phyloP scores from a whole-genome alignment of 495 filamentous ascomycete genomes.

The Podospora anserina region DNA sequence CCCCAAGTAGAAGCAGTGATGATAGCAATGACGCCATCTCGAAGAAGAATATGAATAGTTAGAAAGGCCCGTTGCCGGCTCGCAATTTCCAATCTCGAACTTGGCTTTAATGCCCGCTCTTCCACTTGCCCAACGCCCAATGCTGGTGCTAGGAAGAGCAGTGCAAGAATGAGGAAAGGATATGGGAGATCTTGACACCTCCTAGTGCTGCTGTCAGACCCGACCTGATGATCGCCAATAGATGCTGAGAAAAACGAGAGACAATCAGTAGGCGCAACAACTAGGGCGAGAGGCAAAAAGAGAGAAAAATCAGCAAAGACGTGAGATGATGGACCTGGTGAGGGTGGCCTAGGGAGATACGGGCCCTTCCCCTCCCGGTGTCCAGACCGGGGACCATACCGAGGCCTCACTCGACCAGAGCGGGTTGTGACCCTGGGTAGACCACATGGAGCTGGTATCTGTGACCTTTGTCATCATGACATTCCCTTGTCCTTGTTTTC shows the following conservation, averaged over 20 bases:
- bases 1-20: conserved; percentile 25
- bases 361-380: background rate
- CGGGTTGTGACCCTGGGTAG: background rate
- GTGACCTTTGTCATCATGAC: background rate
- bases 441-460: background rate
- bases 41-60: background rate
- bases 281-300: background rate
- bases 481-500: background rate
- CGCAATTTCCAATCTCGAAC: background rate
- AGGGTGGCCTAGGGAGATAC: background rate
- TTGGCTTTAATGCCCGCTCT: background rate
- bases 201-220: background rate
- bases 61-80: background rate
- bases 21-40: conserved; percentile 19
- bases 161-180: background rate
- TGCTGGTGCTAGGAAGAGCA: background rate
- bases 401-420: too few relatives aligned
- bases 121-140: background rate
- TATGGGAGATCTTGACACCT: background rate
- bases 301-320: background rate
- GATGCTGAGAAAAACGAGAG: background rate
- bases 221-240: background rate
- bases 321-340: background rate
- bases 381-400: background rate
- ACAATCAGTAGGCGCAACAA: background rate